Evolutionary conservation across 2,329 filamentous ascomycete genomes (phyloP).

Genomic region (Aspergillus fischeri): DNA sequence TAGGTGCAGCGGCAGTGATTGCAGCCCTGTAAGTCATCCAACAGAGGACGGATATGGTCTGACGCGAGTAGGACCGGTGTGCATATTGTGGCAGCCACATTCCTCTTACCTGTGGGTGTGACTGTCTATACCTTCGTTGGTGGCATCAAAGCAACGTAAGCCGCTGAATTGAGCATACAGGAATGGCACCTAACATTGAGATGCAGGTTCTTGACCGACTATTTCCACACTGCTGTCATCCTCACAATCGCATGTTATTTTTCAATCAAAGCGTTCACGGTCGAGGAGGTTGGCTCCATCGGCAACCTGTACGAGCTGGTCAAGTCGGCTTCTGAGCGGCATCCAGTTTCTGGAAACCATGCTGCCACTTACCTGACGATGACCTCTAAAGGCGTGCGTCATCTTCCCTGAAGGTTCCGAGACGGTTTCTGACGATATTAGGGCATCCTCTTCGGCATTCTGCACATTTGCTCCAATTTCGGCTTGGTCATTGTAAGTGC

Average conservation of each 20-base stretch:
- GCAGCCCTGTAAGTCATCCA: constrained; percentile 28
- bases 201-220: constrained; percentile 46
- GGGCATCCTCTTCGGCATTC: constrained; percentile 49
- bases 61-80: constrained; percentile 41
- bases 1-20: constrained; percentile 44
- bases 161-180: not conserved
- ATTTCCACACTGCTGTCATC: constrained; percentile 54
- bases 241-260: constrained; percentile 49
- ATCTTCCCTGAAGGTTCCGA: rapidly evolving
- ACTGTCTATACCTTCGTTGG: constrained; percentile 39
- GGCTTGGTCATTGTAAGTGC: constrained; percentile 46
- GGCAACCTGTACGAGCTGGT: constrained; percentile 50
- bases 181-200: constrained; percentile 1
- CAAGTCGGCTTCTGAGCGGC: constrained; percentile 39
- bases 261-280: constrained; percentile 46
- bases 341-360: constrained; percentile 51
- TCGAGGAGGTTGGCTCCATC: constrained; percentile 47
- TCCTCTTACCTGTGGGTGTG: constrained; percentile 41
- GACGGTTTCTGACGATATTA: constrained; percentile 14
- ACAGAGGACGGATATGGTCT: not conserved
- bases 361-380: constrained; percentile 55
- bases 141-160: constrained; percentile 38
- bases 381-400: constrained; percentile 47
- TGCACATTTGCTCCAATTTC: constrained; percentile 49
- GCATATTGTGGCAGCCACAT: constrained; percentile 49